phyloP scores from a whole-genome alignment of 331 rosid species.

The Malus hybrid region DNA sequence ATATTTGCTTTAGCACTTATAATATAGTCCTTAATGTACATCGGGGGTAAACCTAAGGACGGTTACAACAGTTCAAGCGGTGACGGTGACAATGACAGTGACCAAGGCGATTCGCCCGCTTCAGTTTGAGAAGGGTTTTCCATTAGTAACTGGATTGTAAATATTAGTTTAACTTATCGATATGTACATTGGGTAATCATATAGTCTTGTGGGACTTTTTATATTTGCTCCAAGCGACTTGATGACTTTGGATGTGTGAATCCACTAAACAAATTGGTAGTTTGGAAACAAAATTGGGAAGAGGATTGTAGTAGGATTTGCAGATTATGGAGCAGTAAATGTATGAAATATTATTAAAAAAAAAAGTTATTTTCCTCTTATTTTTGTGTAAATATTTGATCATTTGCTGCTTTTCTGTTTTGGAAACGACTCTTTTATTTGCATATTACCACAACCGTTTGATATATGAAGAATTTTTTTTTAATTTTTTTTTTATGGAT shows the following conservation, averaged over 20 bases:
- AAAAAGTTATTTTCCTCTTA: background rate
- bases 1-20: background rate
- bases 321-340: background rate
- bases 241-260: background rate
- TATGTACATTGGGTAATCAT: background rate
- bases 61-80: background rate
- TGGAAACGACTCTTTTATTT: no score
- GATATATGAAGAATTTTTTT: no score
- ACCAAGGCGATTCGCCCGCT: slow-evolving; percentile 56
- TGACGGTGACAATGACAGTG: slow-evolving; percentile 17
- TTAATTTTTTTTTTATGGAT: no score
- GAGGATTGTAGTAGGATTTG: background rate
- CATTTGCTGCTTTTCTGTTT: background rate
- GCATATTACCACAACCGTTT: no score
- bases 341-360: no score
- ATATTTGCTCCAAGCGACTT: slow-evolving; percentile 2
- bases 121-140: background rate
- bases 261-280: background rate
- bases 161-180: slow-evolving; percentile 16
- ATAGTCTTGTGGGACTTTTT: slow-evolving; percentile 3
- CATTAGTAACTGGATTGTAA: slow-evolving; percentile 27
- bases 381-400: background rate
- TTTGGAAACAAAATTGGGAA: background rate
- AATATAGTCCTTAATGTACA: background rate
- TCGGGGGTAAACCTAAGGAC: background rate